Evolutionary conservation across 805 yeast species (phyloP).

Genomic region (Zygosaccharomyces gambellarensis): DNA sequence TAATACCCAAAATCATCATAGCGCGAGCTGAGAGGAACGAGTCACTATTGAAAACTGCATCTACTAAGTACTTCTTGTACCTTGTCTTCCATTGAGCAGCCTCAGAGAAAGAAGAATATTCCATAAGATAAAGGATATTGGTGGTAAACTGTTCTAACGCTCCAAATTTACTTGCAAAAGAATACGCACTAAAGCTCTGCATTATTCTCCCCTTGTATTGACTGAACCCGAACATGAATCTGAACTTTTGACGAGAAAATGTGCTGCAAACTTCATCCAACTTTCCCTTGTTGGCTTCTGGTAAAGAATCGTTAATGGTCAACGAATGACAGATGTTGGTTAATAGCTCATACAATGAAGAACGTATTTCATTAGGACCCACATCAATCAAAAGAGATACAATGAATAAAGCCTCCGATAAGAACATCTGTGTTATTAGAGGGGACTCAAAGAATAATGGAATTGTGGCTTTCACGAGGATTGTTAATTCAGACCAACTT

Average conservation of each 20-base stretch:
- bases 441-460: conserved; percentile 68
- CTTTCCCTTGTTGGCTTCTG: conserved; percentile 36
- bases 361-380: conserved; percentile 53
- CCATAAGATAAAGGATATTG: conserved; percentile 48
- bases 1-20: conserved; percentile 61
- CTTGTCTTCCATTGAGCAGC: conserved; percentile 54
- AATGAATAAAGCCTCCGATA: conserved; percentile 68
- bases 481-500: conserved; percentile 66
- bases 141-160: conserved; percentile 58
- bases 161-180: conserved; percentile 37
- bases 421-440: conserved; percentile 52
- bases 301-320: conserved; percentile 50
- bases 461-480: conserved; percentile 58
- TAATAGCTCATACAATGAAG: conserved; percentile 53
- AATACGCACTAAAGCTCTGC: conserved; percentile 34
- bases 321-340: conserved; percentile 68
- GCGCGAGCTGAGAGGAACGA: conserved; percentile 66
- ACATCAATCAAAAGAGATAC: conserved; percentile 53
- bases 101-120: conserved; percentile 42
- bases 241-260: conserved; percentile 56
- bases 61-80: conserved; percentile 61
- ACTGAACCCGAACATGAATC: conserved; percentile 64
- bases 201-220: conserved; percentile 43
- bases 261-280: conserved; percentile 43
- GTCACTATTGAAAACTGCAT: conserved; percentile 51